Conservation (phyloP, 2,329 filamentous ascomycete genomes). For the Colletotrichum liriopes region DNA sequence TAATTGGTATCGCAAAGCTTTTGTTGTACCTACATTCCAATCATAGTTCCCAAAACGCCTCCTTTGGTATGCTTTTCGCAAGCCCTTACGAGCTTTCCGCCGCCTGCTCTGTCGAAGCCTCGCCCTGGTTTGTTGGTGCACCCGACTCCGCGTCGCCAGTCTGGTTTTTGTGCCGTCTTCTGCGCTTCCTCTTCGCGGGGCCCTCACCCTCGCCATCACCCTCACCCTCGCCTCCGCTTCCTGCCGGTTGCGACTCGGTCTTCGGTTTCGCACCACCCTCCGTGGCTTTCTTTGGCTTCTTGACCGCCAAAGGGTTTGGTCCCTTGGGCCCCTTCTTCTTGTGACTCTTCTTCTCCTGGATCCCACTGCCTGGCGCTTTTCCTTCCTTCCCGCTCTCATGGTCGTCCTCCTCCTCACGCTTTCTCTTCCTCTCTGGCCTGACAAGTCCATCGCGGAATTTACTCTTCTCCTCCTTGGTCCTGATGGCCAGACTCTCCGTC, state of each 20-base stretch:
- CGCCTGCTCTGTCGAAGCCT: slow-evolving; percentile 38
- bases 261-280: slow-evolving; percentile 46
- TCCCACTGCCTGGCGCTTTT: slow-evolving; percentile 37
- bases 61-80: slow-evolving; percentile 26
- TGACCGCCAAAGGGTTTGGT: slow-evolving; percentile 80
- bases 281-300: slow-evolving; percentile 74
- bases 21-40: slow-evolving; percentile 40
- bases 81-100: slow-evolving; percentile 30
- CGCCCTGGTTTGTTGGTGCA: slow-evolving; percentile 47
- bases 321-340: slow-evolving; percentile 75
- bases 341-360: slow-evolving; percentile 65
- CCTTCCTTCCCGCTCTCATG: slow-evolving; percentile 49
- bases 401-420: slow-evolving; percentile 61
- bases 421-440: slow-evolving; percentile 66
- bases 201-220: slow-evolving; percentile 42
- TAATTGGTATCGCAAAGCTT: slow-evolving; percentile 41
- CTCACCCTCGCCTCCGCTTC: slow-evolving; percentile 39
- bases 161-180: slow-evolving; percentile 54
- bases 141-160: slow-evolving; percentile 48
- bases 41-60: slow-evolving; percentile 34
- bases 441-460: slow-evolving; percentile 83
- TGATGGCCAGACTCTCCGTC: slow-evolving; percentile 72
- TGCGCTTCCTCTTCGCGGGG: slow-evolving; percentile 55
- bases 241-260: slow-evolving; percentile 44
- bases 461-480: slow-evolving; percentile 78